A percentile compares a stretch with the other conserved stretches of the same genome.
Conservation (phyloP, 306 rosid species). For the Quercus wislizeni region DNA sequence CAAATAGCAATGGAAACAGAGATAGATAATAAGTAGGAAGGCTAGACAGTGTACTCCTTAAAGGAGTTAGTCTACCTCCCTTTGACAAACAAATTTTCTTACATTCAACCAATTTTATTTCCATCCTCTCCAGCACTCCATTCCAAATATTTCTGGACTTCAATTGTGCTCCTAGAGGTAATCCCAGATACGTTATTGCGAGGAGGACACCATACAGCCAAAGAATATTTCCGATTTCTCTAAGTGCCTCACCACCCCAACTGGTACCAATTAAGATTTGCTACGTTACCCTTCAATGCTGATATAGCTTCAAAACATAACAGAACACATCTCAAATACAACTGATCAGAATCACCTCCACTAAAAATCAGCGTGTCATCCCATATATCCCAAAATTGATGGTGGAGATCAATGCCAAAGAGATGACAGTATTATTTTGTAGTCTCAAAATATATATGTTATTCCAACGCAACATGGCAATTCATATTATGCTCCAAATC, state of each 20-base stretch:
- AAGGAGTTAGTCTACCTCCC: neutral
- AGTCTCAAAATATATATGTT: neutral
- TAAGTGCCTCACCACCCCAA: too few species aligned
- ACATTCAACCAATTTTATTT: neutral
- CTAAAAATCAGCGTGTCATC: too few species aligned
- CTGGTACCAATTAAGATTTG: too few species aligned
- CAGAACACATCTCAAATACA: too few species aligned
- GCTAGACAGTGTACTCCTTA: neutral
- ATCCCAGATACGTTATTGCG: neutral
- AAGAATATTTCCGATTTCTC: neutral
- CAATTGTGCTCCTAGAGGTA: neutral
- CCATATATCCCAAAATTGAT: too few species aligned
- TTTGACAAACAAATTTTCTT: neutral
- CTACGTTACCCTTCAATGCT: too few species aligned
- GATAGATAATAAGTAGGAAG: neutral
- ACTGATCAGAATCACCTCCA: too few species aligned
- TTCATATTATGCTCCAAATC: neutral
- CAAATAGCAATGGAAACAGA: neutral
- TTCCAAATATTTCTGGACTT: neutral
- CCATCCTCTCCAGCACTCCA: neutral
- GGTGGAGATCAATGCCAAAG: too few species aligned
- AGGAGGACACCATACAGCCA: neutral
- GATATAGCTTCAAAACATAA: too few species aligned
- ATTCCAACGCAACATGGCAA: neutral
- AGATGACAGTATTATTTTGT: too few species aligned